Percentiles rank a stretch among this genome's conserved stretches.
Conservation (phyloP, 202 grass and related monocot genomes). For the Panicum hallii region DNA sequence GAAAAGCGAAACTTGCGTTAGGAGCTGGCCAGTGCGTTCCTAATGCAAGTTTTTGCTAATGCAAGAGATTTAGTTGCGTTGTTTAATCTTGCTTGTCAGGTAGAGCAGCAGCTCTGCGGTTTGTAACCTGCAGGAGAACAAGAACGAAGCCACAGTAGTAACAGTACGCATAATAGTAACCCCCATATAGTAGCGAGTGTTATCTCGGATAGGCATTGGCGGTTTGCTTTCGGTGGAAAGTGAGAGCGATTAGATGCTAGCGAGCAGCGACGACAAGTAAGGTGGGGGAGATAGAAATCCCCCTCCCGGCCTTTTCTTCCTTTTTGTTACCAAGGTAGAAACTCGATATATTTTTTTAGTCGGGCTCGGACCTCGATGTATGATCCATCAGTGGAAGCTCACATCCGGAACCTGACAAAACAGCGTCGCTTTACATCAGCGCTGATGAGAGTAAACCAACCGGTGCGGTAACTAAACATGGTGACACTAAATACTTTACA, state of each 20-base stretch:
- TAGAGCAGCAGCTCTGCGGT: background rate
- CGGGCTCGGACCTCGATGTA: background rate
- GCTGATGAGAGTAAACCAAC: background rate
- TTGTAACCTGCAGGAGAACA: background rate
- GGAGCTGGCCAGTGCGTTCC: background rate
- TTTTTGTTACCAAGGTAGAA: background rate
- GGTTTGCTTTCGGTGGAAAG: slow-evolving; percentile 46
- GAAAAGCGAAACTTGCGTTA: background rate
- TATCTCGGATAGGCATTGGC: background rate
- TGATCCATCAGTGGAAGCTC: background rate
- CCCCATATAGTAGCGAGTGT: background rate
- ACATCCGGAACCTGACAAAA: background rate
- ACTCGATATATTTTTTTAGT: background rate
- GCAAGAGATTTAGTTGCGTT: background rate
- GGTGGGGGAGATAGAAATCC: background rate
- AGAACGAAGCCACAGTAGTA: background rate
- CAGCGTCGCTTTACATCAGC: background rate
- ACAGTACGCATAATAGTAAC: background rate
- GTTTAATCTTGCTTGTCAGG: background rate
- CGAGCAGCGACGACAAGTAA: background rate
- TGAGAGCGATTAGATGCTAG: slow-evolving; percentile 44
- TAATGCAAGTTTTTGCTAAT: no score
- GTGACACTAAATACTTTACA: background rate
- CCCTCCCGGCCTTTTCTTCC: background rate
- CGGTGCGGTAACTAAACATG: background rate